Evolutionary conservation across 257 asterid genomes (phyloP).

Genomic region (Solanum habrochaites): DNA sequence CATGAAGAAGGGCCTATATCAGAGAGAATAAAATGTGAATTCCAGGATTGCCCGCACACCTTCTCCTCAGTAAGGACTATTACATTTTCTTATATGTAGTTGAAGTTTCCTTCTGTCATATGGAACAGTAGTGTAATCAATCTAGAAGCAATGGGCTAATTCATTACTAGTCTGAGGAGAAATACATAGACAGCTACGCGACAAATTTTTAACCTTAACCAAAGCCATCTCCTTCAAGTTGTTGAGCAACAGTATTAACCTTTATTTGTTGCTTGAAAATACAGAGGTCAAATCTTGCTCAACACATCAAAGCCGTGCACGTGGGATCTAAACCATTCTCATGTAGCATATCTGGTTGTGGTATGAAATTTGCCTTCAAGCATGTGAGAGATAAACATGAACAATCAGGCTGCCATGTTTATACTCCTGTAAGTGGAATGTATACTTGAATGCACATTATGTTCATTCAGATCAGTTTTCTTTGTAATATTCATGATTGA

Average conservation of each 20-base stretch:
- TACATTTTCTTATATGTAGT: not conserved
- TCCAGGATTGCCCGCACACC: constrained; percentile 39
- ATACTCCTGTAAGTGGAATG: constrained; percentile 35
- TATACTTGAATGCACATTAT: not conserved
- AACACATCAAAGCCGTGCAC: constrained; percentile 72
- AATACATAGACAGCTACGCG: not conserved
- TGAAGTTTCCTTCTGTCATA: not conserved
- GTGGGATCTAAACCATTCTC: constrained; percentile 43
- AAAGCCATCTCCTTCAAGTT: not conserved
- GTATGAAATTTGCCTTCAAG: constrained; percentile 61
- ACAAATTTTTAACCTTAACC: not conserved
- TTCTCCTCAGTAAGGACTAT: constrained; percentile 52
- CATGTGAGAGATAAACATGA: constrained; percentile 91
- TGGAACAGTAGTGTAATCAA: not conserved
- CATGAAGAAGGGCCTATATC: constrained; percentile 37
- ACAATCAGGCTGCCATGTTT: constrained; percentile 56
- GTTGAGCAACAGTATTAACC: not conserved
- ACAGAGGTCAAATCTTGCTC: constrained; percentile 70
- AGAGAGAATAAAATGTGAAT: constrained; percentile 41
- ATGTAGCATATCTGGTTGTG: constrained; percentile 56
- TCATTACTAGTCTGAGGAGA: not conserved
- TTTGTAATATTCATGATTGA: not conserved
- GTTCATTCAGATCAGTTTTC: not conserved
- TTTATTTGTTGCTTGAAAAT: not conserved
- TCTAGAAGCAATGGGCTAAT: not conserved